Evolutionary conservation across 2,329 filamentous ascomycete species (phyloP).

Genomic region (Paecilomyces variotii): DNA sequence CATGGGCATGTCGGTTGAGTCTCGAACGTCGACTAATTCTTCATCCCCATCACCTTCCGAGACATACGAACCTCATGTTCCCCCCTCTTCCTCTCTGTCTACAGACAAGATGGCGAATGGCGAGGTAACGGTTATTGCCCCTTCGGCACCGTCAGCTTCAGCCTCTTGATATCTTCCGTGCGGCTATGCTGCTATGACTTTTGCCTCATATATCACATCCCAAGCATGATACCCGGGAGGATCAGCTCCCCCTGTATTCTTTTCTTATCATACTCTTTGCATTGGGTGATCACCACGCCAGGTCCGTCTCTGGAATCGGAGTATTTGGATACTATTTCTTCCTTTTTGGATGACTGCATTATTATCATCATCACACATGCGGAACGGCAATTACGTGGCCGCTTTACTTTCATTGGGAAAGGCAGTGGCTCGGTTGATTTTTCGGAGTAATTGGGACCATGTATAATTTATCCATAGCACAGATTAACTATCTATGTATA

Average conservation of each 20-base stretch:
- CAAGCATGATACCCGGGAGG: conserved; percentile 4
- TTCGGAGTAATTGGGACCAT: not conserved
- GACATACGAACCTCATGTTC: not conserved
- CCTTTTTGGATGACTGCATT: not conserved
- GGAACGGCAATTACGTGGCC: not conserved
- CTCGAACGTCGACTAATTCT: not conserved
- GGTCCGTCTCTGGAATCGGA: not conserved
- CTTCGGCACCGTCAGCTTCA: conserved; percentile 4
- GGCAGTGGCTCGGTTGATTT: not conserved
- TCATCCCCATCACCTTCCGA: not conserved
- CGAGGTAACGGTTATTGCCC: not conserved
- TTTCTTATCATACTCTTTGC: not conserved
- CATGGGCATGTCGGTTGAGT: not conserved
- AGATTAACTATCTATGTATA: not conserved
- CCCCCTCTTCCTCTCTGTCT: not conserved
- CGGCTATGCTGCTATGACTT: not conserved
- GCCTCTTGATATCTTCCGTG: conserved; percentile 4
- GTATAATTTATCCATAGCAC: not conserved
- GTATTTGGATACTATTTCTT: not conserved
- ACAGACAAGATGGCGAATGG: not conserved
- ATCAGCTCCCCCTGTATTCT: not conserved
- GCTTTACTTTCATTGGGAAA: not conserved
- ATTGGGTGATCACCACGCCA: not conserved
- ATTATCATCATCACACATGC: not conserved
- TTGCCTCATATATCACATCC: conserved; percentile 1